Evolutionary conservation across 2,329 filamentous ascomycete genomes (phyloP), one percentile per base, ranked within the genome.

Genomic region (Aureobasidium uvarum): DNA sequence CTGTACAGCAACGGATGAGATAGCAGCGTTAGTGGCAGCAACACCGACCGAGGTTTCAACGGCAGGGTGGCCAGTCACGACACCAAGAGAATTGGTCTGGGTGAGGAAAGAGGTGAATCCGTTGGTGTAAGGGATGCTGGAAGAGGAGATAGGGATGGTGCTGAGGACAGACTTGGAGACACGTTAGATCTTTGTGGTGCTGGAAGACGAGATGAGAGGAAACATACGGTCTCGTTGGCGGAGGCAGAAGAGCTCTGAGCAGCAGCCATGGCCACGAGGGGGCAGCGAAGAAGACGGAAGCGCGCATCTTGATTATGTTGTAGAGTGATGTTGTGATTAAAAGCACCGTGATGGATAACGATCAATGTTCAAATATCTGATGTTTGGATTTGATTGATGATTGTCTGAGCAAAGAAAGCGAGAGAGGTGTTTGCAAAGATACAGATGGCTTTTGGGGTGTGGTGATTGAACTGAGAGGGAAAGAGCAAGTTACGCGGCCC

Each of bases 61-160:
- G 13, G 59, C 43, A 14, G 76, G 76, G 59, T 77, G 74, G 67
- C 80, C 81, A 50, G 81, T 84, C 55, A 83, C 76, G 45, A 83
- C 81, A 56, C 81, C 81, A 25, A 75, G 68, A 23, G 79, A 79
- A 75, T 83, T 79, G 67, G 81, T 83, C 74, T 78, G 65, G 28
- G 79, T 79, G 31, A 80, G 75, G 74, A 76, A 82, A 64, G 74
- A 70, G 46, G 79, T 81, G 67, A 75, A 74, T 16, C 75, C 75
- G 74, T 82, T 81, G 20, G 71, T 63, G 60, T 63, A 63, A 20
- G 60, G 48, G 23, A 54, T 13, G 58, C 52, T 51, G 52, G 69
- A 68, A 51, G 69, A 68, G 48, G 48, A 72, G 56, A 70, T 71
- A 46, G 63, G 62, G 50, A 52, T 64, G 62, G 52, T 70, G 41